Conservation (phyloP, 331 rosid species). For the Phaseolus coccineus region DNA sequence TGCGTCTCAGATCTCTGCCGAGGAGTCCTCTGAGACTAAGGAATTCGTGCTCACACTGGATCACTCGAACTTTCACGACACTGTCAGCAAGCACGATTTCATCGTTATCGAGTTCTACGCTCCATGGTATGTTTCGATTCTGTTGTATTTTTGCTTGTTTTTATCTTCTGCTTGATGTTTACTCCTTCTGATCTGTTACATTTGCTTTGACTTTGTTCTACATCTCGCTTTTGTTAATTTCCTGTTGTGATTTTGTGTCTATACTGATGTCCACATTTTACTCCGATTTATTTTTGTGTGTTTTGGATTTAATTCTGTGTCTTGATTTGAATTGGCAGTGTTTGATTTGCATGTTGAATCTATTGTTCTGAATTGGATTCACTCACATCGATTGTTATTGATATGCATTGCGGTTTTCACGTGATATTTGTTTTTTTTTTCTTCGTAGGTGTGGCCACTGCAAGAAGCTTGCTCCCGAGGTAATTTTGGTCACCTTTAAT, state of each 20-base stretch:
- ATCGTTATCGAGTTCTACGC: constrained; percentile 95
- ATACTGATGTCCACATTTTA: background rate
- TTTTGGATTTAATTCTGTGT: too few species aligned
- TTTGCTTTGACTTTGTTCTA: background rate
- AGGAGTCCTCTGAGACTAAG: constrained; percentile 63
- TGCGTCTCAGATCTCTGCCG: constrained; percentile 58
- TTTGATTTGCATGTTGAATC: constrained; percentile 11
- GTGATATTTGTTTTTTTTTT: background rate
- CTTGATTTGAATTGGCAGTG: background rate
- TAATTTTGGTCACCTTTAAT: constrained; percentile 38
- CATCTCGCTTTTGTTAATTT: constrained; percentile 33
- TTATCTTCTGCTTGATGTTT: background rate
- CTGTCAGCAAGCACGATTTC: constrained; percentile 77
- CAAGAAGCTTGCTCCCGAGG: constrained; percentile 92
- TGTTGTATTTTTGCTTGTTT: background rate
- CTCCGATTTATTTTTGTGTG: background rate
- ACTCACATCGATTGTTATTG: background rate
- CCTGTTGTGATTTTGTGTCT: background rate
- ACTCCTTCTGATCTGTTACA: background rate
- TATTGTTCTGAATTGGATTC: background rate
- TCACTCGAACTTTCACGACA: constrained; percentile 78
- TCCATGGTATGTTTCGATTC: constrained; percentile 65
- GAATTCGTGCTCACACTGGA: constrained; percentile 89
- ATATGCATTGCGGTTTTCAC: constrained; percentile 25
- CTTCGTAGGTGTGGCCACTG: constrained; percentile 88